Evolutionary conservation across 352 stramenopile genomes (phyloP).

Genomic region (Phytopythium montanum): DNA sequence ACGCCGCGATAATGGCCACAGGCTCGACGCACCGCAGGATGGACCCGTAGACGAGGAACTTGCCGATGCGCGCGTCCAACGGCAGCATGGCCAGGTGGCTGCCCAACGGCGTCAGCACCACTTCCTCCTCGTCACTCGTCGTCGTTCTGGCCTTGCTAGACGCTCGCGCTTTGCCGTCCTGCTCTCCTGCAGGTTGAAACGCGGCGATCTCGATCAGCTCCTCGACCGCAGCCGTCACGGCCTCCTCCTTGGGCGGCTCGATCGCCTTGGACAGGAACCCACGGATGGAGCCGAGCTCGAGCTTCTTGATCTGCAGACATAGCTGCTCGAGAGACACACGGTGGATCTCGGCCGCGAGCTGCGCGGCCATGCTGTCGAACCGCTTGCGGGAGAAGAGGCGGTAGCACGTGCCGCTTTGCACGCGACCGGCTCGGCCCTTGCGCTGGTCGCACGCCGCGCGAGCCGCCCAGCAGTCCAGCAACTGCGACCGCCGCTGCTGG

Average conservation of each 20-base stretch:
- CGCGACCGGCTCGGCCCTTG: conserved; percentile 78
- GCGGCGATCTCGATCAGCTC: conserved; percentile 89
- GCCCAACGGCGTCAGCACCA: conserved; percentile 92
- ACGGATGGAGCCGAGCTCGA: conserved; percentile 71
- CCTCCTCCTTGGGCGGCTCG: conserved; percentile 88
- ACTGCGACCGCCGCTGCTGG: conserved; percentile 56
- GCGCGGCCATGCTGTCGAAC: conserved; percentile 57
- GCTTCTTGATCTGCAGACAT: conserved; percentile 85
- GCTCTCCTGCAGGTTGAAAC: conserved; percentile 41
- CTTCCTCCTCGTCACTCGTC: conserved; percentile 37
- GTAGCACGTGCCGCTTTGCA: conserved; percentile 75
- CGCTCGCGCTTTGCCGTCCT: conserved; percentile 9
- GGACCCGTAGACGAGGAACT: conserved; percentile 86
- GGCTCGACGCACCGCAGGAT: conserved; percentile 84
- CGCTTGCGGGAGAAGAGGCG: conserved; percentile 67
- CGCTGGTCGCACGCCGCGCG: conserved; percentile 80
- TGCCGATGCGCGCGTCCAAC: conserved; percentile 83
- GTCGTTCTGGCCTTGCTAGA: neutral
- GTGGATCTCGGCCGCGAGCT: conserved; percentile 87
- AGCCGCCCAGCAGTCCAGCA: conserved; percentile 82
- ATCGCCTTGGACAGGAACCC: conserved; percentile 82
- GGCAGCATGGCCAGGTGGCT: conserved; percentile 79
- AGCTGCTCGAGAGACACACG: conserved; percentile 83
- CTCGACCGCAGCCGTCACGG: conserved; percentile 90
- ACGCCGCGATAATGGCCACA: conserved; percentile 79